Percentiles rank a stretch among this genome's conserved stretches.
These are phyloP conservation scores for Trichoderma pleuroti DNA, from an alignment of 2,329 filamentous ascomycete genomes.

Conservation along the genomic window DNA sequence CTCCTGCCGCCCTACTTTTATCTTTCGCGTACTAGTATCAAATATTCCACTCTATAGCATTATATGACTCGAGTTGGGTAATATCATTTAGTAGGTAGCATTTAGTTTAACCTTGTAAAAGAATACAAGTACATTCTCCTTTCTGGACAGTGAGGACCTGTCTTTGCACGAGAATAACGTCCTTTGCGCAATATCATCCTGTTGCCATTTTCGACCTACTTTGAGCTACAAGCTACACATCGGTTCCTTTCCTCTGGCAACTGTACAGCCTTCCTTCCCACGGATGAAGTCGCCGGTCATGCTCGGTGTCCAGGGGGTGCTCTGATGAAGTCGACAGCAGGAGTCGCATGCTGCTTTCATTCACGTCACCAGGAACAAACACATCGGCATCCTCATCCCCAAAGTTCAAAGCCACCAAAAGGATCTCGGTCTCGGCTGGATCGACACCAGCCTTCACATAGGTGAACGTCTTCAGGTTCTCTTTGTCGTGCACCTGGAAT, in stretches of 20 bases:
- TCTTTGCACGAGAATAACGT: too few species aligned
- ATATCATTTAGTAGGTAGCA: too few species aligned
- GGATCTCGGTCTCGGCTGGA: background rate
- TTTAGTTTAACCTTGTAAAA: too few species aligned
- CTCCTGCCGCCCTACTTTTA: too few species aligned
- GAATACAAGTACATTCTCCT: too few species aligned
- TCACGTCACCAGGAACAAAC: background rate
- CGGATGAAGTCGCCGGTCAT: background rate
- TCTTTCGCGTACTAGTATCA: too few species aligned
- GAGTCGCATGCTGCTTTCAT: background rate
- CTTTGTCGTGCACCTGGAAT: background rate
- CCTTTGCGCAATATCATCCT: too few species aligned
- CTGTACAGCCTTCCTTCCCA: background rate
- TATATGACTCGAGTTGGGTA: too few species aligned
- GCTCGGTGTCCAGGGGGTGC: background rate
- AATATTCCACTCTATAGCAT: too few species aligned
- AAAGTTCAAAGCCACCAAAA: background rate
- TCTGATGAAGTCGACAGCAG: background rate
- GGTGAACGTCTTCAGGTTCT: background rate
- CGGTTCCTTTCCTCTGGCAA: background rate
- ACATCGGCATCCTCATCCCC: background rate
- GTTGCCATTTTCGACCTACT: too few species aligned
- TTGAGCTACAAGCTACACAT: background rate
- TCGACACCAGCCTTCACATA: background rate
- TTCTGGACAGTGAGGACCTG: too few species aligned